A percentile compares a stretch with the other conserved stretches of the same genome.
Evolutionary conservation across 106 monocot genomes (phyloP).

Genomic region (Dioscorea alata): DNA sequence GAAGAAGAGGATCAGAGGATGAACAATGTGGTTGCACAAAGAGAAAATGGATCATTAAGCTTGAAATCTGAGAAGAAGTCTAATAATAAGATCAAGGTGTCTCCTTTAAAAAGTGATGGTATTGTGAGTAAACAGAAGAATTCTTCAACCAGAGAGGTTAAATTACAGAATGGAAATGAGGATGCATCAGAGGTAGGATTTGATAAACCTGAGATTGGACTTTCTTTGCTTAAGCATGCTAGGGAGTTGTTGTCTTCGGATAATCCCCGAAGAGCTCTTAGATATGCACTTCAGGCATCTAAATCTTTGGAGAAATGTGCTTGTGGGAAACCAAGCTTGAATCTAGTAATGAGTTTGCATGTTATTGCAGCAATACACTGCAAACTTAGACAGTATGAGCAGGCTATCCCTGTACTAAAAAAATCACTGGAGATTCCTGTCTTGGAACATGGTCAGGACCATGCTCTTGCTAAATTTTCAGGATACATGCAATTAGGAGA

Average conservation of each 20-base stretch:
- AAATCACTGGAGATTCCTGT: conserved; percentile 44
- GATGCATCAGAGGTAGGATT: conserved; percentile 40
- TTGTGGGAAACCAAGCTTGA: conserved; percentile 41
- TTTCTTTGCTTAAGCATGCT: conserved; percentile 83
- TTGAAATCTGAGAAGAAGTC: conserved; percentile 11
- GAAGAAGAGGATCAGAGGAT: conserved; percentile 39
- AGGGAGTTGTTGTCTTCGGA: conserved; percentile 70
- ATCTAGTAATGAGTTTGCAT: conserved; percentile 58
- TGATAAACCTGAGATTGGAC: conserved; percentile 73
- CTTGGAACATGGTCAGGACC: conserved; percentile 42
- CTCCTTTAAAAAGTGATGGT: conserved; percentile 32
- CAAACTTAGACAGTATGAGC: conserved; percentile 33
- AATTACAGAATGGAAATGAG: conserved; percentile 27
- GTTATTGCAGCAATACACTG: conserved; percentile 60
- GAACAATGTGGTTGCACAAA: conserved; percentile 9
- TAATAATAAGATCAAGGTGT: conserved; percentile 21
- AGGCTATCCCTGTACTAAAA: conserved; percentile 40
- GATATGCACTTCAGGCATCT: conserved; percentile 46
- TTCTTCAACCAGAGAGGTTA: conserved; percentile 1
- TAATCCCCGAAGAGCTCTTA: conserved; percentile 57
- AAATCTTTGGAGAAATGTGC: conserved; percentile 53
- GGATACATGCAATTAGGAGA: conserved; percentile 68
- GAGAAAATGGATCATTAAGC: conserved; percentile 13
- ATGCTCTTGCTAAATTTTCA: conserved; percentile 62
- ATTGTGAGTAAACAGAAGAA: conserved; percentile 32